phyloP scores from a whole-genome alignment of 768 basidiomycete species.

The Hericium alpestre region DNA sequence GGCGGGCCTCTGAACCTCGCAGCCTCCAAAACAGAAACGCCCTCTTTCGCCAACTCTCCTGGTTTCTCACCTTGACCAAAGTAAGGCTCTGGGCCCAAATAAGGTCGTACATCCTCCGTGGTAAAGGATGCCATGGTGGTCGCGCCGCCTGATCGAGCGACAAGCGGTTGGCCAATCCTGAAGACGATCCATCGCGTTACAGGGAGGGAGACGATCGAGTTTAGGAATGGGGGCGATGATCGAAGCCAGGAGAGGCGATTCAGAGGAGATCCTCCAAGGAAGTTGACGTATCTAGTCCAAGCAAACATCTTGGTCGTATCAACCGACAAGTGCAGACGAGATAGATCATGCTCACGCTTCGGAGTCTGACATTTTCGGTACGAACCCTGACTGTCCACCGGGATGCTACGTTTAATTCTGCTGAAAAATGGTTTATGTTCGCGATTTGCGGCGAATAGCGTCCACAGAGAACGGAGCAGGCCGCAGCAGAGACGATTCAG shows the following conservation, averaged over 20 bases:
- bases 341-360: slow-evolving; percentile 6
- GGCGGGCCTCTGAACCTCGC: slow-evolving; percentile 48
- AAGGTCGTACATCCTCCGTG: slow-evolving; percentile 48
- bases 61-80: slow-evolving; percentile 58
- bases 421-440: no score
- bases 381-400: no score
- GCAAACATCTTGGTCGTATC: slow-evolving; percentile 3
- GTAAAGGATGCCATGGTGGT: slow-evolving; percentile 41
- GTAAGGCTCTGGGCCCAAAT: slow-evolving; percentile 59
- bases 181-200: slow-evolving; percentile 72
- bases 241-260: slow-evolving; percentile 80
- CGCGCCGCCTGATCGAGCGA: slow-evolving; percentile 24
- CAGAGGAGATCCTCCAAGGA: slow-evolving; percentile 54
- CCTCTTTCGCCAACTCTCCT: slow-evolving; percentile 19
- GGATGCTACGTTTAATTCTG: no score
- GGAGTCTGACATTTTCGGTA: not conserved
- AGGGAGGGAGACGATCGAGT: slow-evolving; percentile 49
- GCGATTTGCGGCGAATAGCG: no score
- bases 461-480: no score
- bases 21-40: slow-evolving; percentile 33
- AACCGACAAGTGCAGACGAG: slow-evolving; percentile 3
- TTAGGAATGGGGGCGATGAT: slow-evolving; percentile 64
- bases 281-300: slow-evolving; percentile 32
- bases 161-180: slow-evolving; percentile 60
- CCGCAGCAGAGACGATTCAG: not conserved